These are phyloP conservation scores for Candida maris DNA, from an alignment of 805 yeast genomes.

Conservation along the genomic window DNA sequence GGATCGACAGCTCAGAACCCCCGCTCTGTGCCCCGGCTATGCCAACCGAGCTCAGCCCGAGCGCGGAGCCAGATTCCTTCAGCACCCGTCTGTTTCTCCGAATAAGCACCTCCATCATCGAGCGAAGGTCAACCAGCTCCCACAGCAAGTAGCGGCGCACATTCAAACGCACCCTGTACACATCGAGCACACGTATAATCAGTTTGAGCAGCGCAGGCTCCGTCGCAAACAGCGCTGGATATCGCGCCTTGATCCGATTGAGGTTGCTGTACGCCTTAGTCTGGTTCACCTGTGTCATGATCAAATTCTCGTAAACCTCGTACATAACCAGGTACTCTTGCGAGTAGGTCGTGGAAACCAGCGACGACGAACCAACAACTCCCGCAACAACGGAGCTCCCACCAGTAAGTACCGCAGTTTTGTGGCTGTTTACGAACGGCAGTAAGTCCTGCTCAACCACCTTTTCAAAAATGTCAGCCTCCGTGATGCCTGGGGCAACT, in stretches of 20 bases:
- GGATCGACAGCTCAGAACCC: background rate
- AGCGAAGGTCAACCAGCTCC: constrained; percentile 56
- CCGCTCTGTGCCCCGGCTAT: background rate
- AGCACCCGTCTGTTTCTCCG: constrained; percentile 38
- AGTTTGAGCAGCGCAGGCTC: constrained; percentile 50
- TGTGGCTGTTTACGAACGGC: constrained; percentile 12
- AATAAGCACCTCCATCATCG: constrained; percentile 49
- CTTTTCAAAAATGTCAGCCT: constrained; percentile 16
- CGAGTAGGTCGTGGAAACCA: constrained; percentile 11
- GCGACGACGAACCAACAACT: constrained; percentile 13
- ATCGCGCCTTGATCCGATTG: constrained; percentile 45
- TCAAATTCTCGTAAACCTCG: constrained; percentile 29
- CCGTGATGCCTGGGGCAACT: constrained; percentile 11
- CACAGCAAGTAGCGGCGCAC: constrained; percentile 58
- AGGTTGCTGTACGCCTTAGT: constrained; percentile 35
- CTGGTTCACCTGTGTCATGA: constrained; percentile 24
- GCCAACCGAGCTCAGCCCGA: constrained; percentile 1
- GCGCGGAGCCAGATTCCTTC: constrained; percentile 10
- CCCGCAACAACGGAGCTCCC: constrained; percentile 13
- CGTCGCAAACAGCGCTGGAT: constrained; percentile 52
- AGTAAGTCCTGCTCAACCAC: constrained; percentile 30
- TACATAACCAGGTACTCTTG: constrained; percentile 22
- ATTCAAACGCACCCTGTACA: constrained; percentile 57
- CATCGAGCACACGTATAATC: constrained; percentile 48
- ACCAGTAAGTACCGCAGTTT: constrained; percentile 3